Conservation (phyloP, 768 basidiomycete species). For the Podaxis carcinomalis region DNA sequence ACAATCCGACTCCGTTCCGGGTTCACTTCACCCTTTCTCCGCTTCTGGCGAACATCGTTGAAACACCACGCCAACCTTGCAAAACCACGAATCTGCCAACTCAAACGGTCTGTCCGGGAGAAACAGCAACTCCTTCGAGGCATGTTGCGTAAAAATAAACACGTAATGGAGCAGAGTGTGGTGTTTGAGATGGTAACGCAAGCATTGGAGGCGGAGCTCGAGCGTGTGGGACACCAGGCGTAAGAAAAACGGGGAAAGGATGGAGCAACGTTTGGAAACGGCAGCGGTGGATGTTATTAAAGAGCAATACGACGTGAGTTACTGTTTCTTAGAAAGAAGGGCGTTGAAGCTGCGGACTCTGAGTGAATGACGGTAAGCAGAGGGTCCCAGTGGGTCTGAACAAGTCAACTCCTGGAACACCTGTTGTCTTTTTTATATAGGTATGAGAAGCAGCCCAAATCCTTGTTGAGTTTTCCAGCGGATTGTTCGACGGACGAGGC, state of each 20-base stretch:
- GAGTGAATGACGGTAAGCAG: background rate
- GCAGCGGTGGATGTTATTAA: background rate
- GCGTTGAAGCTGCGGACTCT: background rate
- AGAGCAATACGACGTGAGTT: background rate
- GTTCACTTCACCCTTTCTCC: background rate
- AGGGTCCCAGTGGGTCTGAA: background rate
- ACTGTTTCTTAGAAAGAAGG: conserved; percentile 1
- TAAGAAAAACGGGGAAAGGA: background rate
- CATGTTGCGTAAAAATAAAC: background rate
- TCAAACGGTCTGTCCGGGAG: background rate
- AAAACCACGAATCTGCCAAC: background rate
- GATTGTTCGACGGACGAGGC: background rate
- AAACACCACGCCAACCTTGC: background rate
- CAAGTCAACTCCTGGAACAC: background rate
- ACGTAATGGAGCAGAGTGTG: background rate
- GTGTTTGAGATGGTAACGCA: background rate
- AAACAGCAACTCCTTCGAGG: background rate
- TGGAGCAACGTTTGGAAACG: background rate
- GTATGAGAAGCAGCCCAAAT: background rate
- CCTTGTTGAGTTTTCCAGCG: background rate
- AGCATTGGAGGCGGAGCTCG: background rate
- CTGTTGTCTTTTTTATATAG: background rate
- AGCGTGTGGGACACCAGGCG: background rate
- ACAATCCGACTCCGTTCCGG: conserved; percentile 3
- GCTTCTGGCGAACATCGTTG: background rate